A percentile compares a stretch with the other conserved stretches of the same genome.
Conservation (phyloP, 1,284 basidiomycete species). For the Trichosporon asahii region DNA sequence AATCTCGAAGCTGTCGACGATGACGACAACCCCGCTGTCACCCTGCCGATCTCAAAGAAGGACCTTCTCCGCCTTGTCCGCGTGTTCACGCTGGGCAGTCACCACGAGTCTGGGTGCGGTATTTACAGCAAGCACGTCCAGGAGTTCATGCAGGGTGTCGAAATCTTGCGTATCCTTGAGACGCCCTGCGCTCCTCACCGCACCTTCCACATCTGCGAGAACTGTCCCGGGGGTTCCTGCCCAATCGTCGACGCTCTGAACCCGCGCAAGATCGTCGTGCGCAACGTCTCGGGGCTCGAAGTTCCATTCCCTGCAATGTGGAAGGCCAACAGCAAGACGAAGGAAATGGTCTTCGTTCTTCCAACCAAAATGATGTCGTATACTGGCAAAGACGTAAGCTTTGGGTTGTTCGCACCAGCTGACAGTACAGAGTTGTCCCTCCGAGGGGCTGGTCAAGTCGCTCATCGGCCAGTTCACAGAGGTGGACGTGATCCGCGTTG, state of each 20-base stretch:
- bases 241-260: background rate
- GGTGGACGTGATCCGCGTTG: background rate
- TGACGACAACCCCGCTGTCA: background rate
- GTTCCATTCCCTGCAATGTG: background rate
- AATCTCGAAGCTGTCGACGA: background rate
- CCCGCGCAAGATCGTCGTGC: slow-evolving; percentile 10
- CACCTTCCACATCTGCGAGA: background rate
- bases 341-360: slow-evolving; percentile 3
- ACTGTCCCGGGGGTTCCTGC: background rate
- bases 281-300: background rate
- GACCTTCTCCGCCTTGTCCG: background rate
- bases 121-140: background rate
- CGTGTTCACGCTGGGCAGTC: background rate
- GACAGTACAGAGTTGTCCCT: background rate
- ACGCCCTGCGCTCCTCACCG: background rate
- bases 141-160: background rate
- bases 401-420: background rate
- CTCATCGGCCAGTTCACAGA: slow-evolving; percentile 1
- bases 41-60: background rate
- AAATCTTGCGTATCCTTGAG: slow-evolving; percentile 3
- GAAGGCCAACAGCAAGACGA: background rate
- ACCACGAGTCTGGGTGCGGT: background rate
- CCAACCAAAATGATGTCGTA: background rate
- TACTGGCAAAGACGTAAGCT: background rate
- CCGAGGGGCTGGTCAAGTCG: background rate